phyloP scores from a whole-genome alignment of 257 asterid genomes.

The Schizonepeta tenuifolia region DNA sequence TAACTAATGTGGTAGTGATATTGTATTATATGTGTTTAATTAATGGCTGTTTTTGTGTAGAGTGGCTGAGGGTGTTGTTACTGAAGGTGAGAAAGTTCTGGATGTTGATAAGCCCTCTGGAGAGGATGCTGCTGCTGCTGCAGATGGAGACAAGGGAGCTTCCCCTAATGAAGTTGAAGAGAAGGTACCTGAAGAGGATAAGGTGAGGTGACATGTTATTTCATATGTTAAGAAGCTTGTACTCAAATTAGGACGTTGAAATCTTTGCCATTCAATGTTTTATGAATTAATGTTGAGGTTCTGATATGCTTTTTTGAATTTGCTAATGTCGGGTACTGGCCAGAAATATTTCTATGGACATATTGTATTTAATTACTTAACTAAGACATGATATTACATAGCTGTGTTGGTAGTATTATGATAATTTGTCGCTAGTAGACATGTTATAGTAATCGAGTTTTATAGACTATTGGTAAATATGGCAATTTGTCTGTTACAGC shows the following conservation, averaged over 20 bases:
- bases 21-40: constrained; percentile 7
- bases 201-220: constrained; percentile 45
- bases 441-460: not conserved
- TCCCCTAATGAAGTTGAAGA: constrained; percentile 58
- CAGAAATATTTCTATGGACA: not conserved
- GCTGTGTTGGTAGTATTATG: not conserved
- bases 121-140: constrained; percentile 55
- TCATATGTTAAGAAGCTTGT: not conserved
- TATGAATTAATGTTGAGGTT: not conserved
- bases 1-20: not conserved
- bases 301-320: not conserved
- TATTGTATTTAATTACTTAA: not conserved
- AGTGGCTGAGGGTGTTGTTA: constrained; percentile 52
- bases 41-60: constrained; percentile 37
- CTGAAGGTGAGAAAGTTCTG: constrained; percentile 61
- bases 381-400: not conserved
- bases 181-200: constrained; percentile 81
- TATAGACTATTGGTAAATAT: not conserved
- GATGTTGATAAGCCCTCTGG: constrained; percentile 54
- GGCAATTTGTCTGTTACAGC: not conserved
- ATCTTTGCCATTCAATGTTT: not conserved
- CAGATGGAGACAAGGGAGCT: constrained; percentile 58
- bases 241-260: not conserved
- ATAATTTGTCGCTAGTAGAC: not conserved
- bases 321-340: not conserved